Evolutionary conservation across 441 rosid species (phyloP).

Genomic region (Adansonia madagascariensis): DNA sequence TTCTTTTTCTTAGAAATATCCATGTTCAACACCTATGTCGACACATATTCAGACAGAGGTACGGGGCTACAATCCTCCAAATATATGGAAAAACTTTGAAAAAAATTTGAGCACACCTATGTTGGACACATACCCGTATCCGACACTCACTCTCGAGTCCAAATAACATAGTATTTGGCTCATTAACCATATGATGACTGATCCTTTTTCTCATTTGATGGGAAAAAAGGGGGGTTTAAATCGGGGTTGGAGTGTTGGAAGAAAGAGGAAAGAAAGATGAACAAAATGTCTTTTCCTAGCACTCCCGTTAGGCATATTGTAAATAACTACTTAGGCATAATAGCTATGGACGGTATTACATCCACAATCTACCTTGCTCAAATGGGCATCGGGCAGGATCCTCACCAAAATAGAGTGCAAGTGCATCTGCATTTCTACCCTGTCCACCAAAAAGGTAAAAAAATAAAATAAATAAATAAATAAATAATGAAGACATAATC

Average conservation of each 20-base stretch:
- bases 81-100: no score
- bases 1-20: no score
- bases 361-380: slow-evolving; percentile 80
- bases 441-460: slow-evolving; percentile 39
- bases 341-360: slow-evolving; percentile 2
- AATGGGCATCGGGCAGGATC: slow-evolving; percentile 95
- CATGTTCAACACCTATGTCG: no score
- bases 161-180: not conserved
- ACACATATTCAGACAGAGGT: no score
- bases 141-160: no score
- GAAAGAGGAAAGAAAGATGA: not conserved
- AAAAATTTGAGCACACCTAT: no score
- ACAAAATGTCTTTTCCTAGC: not conserved
- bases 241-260: not conserved
- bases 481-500: slow-evolving; percentile 29
- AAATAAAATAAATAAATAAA: slow-evolving; percentile 20
- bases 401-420: slow-evolving; percentile 90
- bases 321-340: not conserved
- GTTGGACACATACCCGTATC: no score
- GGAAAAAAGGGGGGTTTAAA: not conserved
- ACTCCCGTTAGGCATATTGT: not conserved
- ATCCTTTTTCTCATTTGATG: not conserved
- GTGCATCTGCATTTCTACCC: slow-evolving; percentile 99
- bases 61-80: no score
- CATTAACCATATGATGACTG: slow-evolving; percentile 7